Base-by-base conservation (phyloP, 305 asterid genomes). In the Ruellia speciosa region DNA sequence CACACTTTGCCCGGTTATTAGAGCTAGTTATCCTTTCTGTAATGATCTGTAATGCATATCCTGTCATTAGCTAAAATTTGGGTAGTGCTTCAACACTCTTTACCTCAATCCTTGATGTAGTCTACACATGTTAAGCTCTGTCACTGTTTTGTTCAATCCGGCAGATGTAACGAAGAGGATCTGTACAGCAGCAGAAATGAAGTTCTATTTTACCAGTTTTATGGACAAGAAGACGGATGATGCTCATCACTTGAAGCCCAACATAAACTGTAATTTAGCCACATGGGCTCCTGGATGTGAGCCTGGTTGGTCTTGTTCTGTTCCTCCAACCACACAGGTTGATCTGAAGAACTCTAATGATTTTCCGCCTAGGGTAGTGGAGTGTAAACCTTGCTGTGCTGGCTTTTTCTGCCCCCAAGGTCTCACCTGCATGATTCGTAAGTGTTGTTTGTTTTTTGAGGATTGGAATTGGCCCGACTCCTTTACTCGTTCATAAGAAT, bases 401-500 rank as follows among this genome's bases (percentile, higher is more conserved):
- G 99, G 99, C 3, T 92, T 92, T 71, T 88, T 86, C 79, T 88
- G 97, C 73, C 99, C 97, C 18, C 71, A 83, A 52, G 99, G 97
- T 65, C 88, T 92, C 78, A 92, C 99, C 65, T 92, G 97, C 94
- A 92, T 92, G 99, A 92, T 92, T 56, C 96, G 99, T 92, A 71
- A 92, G 99, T 68, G 49, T 40, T 41, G 43, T 62, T 59, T 46
- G 7, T 52, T 45, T 31, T 41, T 62, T 35, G 13, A n/a, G 54
- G 49, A 47, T 37, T 45, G 46, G 34, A 52, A 9, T 57, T 52
- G 41, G 59, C 28, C 39, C 11, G 35, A 13, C 28, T 49, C 35
- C 66, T 59, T 12, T 16, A 49, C 41, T 37, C 6, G 2, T 7
- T 0, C 41, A 37, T 37, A 7, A 37, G 9, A 37, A 37, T 37